Conservation (phyloP, 2,329 filamentous ascomycete genomes). For the Xylaria sp. region DNA sequence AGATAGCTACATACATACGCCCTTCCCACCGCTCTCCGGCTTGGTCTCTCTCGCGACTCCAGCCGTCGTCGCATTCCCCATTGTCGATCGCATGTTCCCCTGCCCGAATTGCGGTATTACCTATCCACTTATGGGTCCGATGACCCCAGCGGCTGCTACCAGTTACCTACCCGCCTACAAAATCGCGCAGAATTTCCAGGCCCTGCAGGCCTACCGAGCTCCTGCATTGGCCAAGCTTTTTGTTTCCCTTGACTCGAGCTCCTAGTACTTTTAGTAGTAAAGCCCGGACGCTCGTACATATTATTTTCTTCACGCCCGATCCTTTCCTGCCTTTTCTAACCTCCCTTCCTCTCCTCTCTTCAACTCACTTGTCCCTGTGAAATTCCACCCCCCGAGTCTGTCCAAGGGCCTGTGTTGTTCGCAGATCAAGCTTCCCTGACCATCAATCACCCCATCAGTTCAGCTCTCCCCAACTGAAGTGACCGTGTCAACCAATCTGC, state of each 20-base stretch:
- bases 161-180: slow-evolving; percentile 28
- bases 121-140: slow-evolving; percentile 33
- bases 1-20: background rate
- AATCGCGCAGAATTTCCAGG: slow-evolving; percentile 37
- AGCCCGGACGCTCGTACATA: slow-evolving; percentile 24
- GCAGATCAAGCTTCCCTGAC: slow-evolving; percentile 31
- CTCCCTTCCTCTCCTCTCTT: slow-evolving; percentile 27
- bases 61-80: slow-evolving; percentile 29
- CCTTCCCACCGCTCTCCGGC: slow-evolving; percentile 12
- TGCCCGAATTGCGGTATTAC: slow-evolving; percentile 33
- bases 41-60: slow-evolving; percentile 21
- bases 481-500: slow-evolving; percentile 18
- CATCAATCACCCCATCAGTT: slow-evolving; percentile 24
- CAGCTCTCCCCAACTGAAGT: slow-evolving; percentile 20
- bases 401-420: slow-evolving; percentile 41
- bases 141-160: slow-evolving; percentile 27
- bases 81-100: slow-evolving; percentile 26
- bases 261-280: too few relatives aligned
- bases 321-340: slow-evolving; percentile 26
- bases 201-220: slow-evolving; percentile 29
- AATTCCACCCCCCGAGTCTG: slow-evolving; percentile 27
- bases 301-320: slow-evolving; percentile 32
- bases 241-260: slow-evolving; percentile 30
- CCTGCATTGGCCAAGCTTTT: slow-evolving; percentile 36
- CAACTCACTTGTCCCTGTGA: slow-evolving; percentile 41